phyloP scores from a whole-genome alignment of 495 filamentous ascomycete genomes.

The Aspergillus cavernicola region DNA sequence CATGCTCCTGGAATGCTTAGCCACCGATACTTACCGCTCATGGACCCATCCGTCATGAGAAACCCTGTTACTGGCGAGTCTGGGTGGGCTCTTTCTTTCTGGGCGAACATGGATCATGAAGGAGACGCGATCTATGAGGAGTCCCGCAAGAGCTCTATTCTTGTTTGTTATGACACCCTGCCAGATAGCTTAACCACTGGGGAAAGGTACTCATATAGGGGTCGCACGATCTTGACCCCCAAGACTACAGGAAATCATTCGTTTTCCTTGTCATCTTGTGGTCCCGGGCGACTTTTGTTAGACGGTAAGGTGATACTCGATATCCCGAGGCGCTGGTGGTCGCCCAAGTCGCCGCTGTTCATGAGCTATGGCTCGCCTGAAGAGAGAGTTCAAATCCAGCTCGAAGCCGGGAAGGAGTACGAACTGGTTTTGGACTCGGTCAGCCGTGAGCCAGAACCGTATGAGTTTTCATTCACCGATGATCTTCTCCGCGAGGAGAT shows the following conservation, averaged over 20 bases:
- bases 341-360: background rate
- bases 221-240: background rate
- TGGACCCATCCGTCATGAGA: background rate
- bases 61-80: background rate
- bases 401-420: background rate
- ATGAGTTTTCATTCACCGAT: background rate
- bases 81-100: background rate
- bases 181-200: background rate
- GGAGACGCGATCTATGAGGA: background rate
- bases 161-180: background rate
- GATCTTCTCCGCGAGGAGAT: background rate
- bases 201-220: background rate
- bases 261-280: background rate
- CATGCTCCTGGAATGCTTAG: background rate
- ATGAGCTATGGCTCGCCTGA: background rate
- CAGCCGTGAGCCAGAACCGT: background rate
- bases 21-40: background rate
- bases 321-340: background rate
- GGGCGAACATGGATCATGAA: background rate
- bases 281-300: background rate
- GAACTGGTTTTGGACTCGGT: background rate
- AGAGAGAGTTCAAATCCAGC: background rate
- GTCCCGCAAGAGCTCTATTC: background rate
- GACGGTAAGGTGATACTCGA: slow-evolving; percentile 1
- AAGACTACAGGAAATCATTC: background rate